Percentiles rank a stretch among this genome's conserved stretches.
These are phyloP conservation scores for Calonectria ilicicola DNA, from an alignment of 2,329 filamentous ascomycete species.

Conservation along the genomic window DNA sequence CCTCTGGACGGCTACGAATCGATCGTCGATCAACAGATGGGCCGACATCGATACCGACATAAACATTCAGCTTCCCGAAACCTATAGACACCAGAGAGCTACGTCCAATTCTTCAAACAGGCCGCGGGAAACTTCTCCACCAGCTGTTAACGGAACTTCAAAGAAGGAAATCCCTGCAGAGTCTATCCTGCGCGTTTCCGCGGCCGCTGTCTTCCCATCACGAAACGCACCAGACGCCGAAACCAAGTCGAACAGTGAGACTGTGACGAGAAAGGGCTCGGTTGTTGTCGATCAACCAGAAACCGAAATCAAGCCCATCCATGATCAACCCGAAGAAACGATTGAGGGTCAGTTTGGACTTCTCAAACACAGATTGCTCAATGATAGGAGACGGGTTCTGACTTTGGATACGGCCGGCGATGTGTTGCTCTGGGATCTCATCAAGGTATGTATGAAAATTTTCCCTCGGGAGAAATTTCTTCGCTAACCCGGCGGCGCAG, in stretches of 20 bases:
- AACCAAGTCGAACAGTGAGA: slow-evolving; percentile 61
- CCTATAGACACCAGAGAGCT: slow-evolving; percentile 61
- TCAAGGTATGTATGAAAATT: slow-evolving; percentile 70
- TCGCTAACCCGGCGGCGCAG: slow-evolving; percentile 54
- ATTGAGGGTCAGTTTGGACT: slow-evolving; percentile 96
- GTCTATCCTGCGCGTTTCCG: slow-evolving; percentile 85
- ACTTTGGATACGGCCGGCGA: slow-evolving; percentile 96
- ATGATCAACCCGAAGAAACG: slow-evolving; percentile 78
- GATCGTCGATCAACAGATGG: slow-evolving; percentile 95
- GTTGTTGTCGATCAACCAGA: slow-evolving; percentile 44
- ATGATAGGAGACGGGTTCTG: slow-evolving; percentile 88
- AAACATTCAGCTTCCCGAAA: slow-evolving; percentile 74
- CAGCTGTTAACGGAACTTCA: slow-evolving; percentile 48
- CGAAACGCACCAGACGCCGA: slow-evolving; percentile 67
- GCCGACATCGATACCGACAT: slow-evolving; percentile 83
- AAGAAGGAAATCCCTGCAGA: slow-evolving; percentile 80
- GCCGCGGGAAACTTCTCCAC: slow-evolving; percentile 47
- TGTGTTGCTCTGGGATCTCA: slow-evolving; percentile 93
- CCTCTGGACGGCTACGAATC: slow-evolving; percentile 90
- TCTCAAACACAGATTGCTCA: slow-evolving; percentile 92
- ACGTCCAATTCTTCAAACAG: slow-evolving; percentile 58
- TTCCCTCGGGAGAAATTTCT: background rate
- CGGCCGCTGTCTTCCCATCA: slow-evolving; percentile 81
- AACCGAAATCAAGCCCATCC: slow-evolving; percentile 67
- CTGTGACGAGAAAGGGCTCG: slow-evolving; percentile 53